Base-by-base conservation (phyloP, 2,329 filamentous ascomycete species). In the Raffaelea arxii region DNA sequence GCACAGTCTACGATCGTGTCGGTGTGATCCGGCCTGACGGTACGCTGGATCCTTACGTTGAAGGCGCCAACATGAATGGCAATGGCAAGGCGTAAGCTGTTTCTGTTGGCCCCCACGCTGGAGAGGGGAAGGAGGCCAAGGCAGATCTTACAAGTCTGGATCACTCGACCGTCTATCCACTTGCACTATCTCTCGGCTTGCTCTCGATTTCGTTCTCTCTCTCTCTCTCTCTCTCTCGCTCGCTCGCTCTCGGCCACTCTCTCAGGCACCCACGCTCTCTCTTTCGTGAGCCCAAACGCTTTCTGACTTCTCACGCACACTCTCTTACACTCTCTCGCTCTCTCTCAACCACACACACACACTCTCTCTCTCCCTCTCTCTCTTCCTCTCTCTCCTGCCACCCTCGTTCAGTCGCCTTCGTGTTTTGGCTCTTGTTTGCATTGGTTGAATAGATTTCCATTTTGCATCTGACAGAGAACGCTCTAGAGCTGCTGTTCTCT, bases 1-100 rank as follows among this genome's bases (percentile, higher is more conserved):
- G 83, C 57, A 85, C 82, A n/a, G 65, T 87, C 50, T 96, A 95
- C 56, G 92, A 98, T 62, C 78, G 92, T 50, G 75, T 74, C 12
- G 86, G 89, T 1, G 68, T 92, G 50, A 72, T 97, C 40, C 68
- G 77, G 49, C 65, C 71, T 1, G 79, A 71, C 11, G 90, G 89
- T 1, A 74, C 74, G 58, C 65, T 91, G 38, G 69, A 86, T 30
- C 90, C 86, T 63, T 92, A 94, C 58, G 63, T 69, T 5, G 51
- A 40, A 42, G 24, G 38, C 24, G 32, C 46, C 6, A 42, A 30
- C 19, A 19, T 32, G 4, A n/a, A 4, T 12, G 25, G 23, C 47
- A 51, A 49, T 35, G 55, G 45, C 46, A 54, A 56, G 36, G 57
- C 59, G 24, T 44, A 48, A 7, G 53, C 54, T 6, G 10, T 32